Percentiles rank a stretch among this genome's conserved stretches.
These are phyloP conservation scores for Populus nigra DNA, from an alignment of 345 rosid genomes.

Conservation along the genomic window DNA sequence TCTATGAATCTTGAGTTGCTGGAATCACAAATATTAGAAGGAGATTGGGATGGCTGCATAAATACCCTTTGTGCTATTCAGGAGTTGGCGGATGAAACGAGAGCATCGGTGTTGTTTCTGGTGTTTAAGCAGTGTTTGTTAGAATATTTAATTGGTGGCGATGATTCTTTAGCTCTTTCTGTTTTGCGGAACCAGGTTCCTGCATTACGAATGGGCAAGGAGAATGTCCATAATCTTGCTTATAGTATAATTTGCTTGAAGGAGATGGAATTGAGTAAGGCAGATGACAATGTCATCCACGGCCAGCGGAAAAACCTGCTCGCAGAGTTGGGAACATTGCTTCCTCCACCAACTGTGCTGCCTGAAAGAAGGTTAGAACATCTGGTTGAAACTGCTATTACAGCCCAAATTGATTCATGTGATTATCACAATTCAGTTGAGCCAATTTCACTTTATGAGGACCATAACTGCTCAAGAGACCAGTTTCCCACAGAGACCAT, in stretches of 20 bases:
- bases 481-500: slow-evolving; percentile 78
- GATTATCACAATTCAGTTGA: slow-evolving; percentile 63
- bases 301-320: slow-evolving; percentile 51
- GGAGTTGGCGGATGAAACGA: slow-evolving; percentile 44
- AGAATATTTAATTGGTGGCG: slow-evolving; percentile 60
- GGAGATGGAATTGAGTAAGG: slow-evolving; percentile 43
- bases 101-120: slow-evolving; percentile 56
- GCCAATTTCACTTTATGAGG: slow-evolving; percentile 60
- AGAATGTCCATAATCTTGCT: slow-evolving; percentile 59
- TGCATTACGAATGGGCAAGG: slow-evolving; percentile 42
- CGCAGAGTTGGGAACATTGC: slow-evolving; percentile 54
- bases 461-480: slow-evolving; percentile 68
- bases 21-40: slow-evolving; percentile 56
- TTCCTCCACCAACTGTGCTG: slow-evolving; percentile 55
- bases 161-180: slow-evolving; percentile 52
- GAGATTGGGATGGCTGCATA: slow-evolving; percentile 68
- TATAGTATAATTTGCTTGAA: slow-evolving; percentile 41
- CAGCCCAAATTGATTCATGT: slow-evolving; percentile 65
- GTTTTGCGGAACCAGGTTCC: slow-evolving; percentile 59
- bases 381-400: slow-evolving; percentile 62
- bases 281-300: slow-evolving; percentile 31
- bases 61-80: slow-evolving; percentile 36
- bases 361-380: slow-evolving; percentile 67
- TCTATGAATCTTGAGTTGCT: slow-evolving; percentile 47
- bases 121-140: slow-evolving; percentile 62